These are phyloP conservation scores for Neonectria faginata DNA, from an alignment of 2,329 filamentous ascomycete genomes.

Conservation along the genomic window DNA sequence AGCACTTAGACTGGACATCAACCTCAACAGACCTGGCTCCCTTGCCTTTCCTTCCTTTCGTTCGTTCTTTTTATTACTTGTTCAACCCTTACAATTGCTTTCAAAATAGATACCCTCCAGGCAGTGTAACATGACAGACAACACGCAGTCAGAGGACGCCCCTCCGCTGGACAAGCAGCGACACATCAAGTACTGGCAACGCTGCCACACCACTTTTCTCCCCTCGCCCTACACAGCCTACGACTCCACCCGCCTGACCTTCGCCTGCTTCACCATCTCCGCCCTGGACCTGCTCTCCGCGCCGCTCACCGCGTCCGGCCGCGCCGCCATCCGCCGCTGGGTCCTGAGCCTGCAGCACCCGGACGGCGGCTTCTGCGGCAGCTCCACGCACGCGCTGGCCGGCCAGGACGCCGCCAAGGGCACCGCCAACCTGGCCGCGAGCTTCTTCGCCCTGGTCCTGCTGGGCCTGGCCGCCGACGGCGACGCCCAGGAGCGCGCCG, in stretches of 20 bases:
- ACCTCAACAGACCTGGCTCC: background rate
- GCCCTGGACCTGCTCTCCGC: slow-evolving; percentile 83
- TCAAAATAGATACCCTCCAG: background rate
- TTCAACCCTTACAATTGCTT: background rate
- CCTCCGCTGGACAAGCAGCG: slow-evolving; percentile 67
- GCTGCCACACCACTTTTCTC: slow-evolving; percentile 84
- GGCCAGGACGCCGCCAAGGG: slow-evolving; percentile 59
- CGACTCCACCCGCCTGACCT: slow-evolving; percentile 89
- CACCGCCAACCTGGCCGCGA: slow-evolving; percentile 82
- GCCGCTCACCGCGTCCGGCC: slow-evolving; percentile 62
- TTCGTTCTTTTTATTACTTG: slow-evolving; percentile 14
- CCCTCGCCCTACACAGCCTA: slow-evolving; percentile 87
- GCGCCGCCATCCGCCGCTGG: slow-evolving; percentile 72
- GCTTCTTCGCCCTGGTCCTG: slow-evolving; percentile 85
- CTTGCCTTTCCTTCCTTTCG: slow-evolving; percentile 2
- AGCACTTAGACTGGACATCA: slow-evolving; percentile 14
- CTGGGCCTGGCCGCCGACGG: slow-evolving; percentile 66
- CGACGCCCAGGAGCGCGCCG: slow-evolving; percentile 53
- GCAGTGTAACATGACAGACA: slow-evolving; percentile 33
- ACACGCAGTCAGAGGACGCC: slow-evolving; percentile 19
- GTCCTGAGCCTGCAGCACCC: slow-evolving; percentile 88
- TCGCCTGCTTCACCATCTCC: slow-evolving; percentile 89
- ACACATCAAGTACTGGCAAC: slow-evolving; percentile 93
- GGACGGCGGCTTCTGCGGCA: slow-evolving; percentile 88
- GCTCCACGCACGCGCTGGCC: slow-evolving; percentile 70